Percentiles rank a stretch among this genome's conserved stretches.
Evolutionary conservation across 441 rosid species (phyloP).

Genomic region (Adansonia gregorii): DNA sequence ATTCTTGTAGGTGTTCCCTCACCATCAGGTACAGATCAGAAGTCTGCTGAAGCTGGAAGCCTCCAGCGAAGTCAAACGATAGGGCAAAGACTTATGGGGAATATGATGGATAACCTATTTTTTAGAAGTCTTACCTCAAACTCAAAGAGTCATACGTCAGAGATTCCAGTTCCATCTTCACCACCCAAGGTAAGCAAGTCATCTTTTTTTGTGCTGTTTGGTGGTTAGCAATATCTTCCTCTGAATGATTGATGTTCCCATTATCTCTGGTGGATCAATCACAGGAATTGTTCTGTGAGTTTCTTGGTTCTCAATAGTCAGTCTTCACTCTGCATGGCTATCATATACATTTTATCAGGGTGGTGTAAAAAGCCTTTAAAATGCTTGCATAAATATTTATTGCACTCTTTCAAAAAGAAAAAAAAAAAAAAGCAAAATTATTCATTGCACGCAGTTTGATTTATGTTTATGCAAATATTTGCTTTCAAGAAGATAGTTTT

Average conservation of each 20-base stretch:
- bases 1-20: constrained; percentile 68
- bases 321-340: background rate
- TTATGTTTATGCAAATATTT: background rate
- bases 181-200: constrained; percentile 65
- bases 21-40: constrained; percentile 77
- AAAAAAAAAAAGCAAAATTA: background rate
- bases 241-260: background rate
- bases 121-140: constrained; percentile 81
- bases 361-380: background rate
- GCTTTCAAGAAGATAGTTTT: background rate
- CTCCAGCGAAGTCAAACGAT: constrained; percentile 78
- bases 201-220: constrained; percentile 1
- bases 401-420: background rate
- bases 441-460: background rate
- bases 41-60: constrained; percentile 56
- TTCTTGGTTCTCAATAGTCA: background rate
- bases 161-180: constrained; percentile 73
- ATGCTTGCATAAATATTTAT: constrained; percentile 1
- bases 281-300: background rate
- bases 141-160: constrained; percentile 58
- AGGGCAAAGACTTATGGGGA: constrained; percentile 87
- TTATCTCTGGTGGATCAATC: background rate
- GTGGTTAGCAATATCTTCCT: constrained; percentile 9
- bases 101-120: constrained; percentile 89
- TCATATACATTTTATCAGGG: background rate